Evolutionary conservation across 164 flowering plant genomes (phyloP), one percentile per base, ranked within the genome.

Genomic region (Vitis rotundifolia): DNA sequence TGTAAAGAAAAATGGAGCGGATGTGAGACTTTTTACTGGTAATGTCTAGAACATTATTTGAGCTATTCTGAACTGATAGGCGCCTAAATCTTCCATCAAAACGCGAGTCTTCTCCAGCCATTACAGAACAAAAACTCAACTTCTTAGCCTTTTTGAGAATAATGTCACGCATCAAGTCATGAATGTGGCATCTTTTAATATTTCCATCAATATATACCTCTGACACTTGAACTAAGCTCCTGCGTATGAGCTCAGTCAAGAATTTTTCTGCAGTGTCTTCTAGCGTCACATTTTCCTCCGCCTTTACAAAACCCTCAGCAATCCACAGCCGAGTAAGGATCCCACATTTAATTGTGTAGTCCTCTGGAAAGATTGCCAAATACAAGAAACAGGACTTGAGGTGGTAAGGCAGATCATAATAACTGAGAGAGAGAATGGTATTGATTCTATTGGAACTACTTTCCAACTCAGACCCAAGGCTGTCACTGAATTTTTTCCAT

Each of bases 361-460:
- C 73, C 52, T 79, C 79, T 1, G 81, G 83, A 66, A 82, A 82
- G 14, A 75, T 16, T 15, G 76, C 68, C 5, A 82, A 48, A 54
- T 82, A 82, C 57, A 82, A 53, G 64, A 73, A 75, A 64, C 83
- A 82, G 15, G 74, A 59, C 49, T 79, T 82, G 13, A 82, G 71
- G 57, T 82, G 9, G 71, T 69, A 51, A 7, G 85, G 81, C 9
- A 80, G 56, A 68, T 82, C 78, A 63, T 62, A 16, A 55, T 73
- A 82, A 49, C 85, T 72, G 0, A 73, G 59, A 3, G 61, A 54
- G 6, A 82, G 66, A 3, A 73, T 64, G 11, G 18, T 75, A 22
- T 44, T 58, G 0, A 80, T 14, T 47, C 31, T 67, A 8, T 59
- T 14, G 19, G 18, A 49, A 49, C 71, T 62, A 3, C 49, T 57